Conservation (phyloP, 192 early-diverging fungal genomes). For the Radiomyces spectabilis region DNA sequence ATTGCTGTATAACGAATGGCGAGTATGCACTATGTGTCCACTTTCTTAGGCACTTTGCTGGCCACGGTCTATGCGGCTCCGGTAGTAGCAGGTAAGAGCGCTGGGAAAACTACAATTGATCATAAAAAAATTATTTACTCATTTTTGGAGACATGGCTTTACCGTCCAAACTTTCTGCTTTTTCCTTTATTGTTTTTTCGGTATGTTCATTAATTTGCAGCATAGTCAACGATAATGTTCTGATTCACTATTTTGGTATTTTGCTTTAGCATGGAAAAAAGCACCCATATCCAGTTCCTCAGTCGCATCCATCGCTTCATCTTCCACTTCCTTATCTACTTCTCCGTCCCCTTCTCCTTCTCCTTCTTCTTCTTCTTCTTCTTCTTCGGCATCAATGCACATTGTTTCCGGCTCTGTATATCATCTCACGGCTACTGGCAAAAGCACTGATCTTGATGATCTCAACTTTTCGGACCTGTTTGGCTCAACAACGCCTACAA, state of each 20-base stretch:
- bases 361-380: background rate
- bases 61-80: too few species aligned
- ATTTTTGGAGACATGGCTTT: background rate
- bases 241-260: background rate
- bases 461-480: too few species aligned
- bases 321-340: background rate
- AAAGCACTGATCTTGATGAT: too few species aligned
- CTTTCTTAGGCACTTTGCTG: too few species aligned
- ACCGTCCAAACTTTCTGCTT: background rate
- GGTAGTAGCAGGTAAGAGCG: too few species aligned
- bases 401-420: too few species aligned
- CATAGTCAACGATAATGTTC: background rate
- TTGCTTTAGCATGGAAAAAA: background rate
- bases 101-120: background rate
- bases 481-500: background rate
- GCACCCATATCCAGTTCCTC: background rate
- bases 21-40: too few species aligned
- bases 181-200: background rate
- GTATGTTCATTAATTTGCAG: background rate
- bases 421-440: too few species aligned
- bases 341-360: background rate
- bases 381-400: background rate
- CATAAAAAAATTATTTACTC: background rate
- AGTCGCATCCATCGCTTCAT: background rate
- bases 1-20: too few species aligned